These are phyloP conservation scores for Alternaria sp. DNA, from an alignment of 2,329 filamentous ascomycete genomes.

Conservation along the genomic window DNA sequence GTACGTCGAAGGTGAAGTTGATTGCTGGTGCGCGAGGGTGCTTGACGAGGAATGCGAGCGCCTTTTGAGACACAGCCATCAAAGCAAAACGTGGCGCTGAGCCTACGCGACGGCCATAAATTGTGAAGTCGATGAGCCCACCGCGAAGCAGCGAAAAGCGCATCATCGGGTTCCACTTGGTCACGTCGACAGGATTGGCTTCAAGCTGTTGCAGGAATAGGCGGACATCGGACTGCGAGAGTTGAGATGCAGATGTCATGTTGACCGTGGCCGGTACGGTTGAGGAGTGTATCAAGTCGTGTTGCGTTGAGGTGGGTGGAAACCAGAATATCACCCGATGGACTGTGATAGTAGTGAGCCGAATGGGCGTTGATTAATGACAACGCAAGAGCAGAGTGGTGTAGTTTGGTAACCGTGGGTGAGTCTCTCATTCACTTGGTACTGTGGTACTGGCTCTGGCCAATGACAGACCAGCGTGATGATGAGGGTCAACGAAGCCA, in stretches of 20 bases:
- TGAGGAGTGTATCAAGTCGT: not conserved
- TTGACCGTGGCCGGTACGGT: not conserved
- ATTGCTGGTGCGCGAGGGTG: not conserved
- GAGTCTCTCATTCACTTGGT: not conserved
- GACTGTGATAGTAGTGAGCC: not conserved
- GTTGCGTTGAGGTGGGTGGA: not conserved
- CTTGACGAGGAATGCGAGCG: not conserved
- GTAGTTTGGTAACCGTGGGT: not conserved
- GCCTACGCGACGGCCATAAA: not conserved
- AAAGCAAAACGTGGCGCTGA: not conserved
- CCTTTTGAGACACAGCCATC: not conserved
- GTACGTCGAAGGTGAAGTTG: constrained; percentile 3
- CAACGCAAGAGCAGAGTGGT: not conserved
- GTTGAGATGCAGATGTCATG: not conserved
- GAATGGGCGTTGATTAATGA: not conserved
- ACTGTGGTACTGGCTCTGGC: not conserved
- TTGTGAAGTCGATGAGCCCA: constrained; percentile 2
- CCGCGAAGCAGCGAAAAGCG: not conserved
- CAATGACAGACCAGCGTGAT: not conserved
- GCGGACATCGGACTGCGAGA: not conserved
- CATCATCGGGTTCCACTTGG: not conserved
- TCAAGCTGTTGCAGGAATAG: not conserved
- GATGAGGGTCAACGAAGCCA: not conserved
- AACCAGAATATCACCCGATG: not conserved
- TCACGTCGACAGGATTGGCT: not conserved